A percentile compares a stretch with the other conserved stretches of the same genome.
Conservation (phyloP, 139 green algal species). For the Yamagishiella unicocca region DNA sequence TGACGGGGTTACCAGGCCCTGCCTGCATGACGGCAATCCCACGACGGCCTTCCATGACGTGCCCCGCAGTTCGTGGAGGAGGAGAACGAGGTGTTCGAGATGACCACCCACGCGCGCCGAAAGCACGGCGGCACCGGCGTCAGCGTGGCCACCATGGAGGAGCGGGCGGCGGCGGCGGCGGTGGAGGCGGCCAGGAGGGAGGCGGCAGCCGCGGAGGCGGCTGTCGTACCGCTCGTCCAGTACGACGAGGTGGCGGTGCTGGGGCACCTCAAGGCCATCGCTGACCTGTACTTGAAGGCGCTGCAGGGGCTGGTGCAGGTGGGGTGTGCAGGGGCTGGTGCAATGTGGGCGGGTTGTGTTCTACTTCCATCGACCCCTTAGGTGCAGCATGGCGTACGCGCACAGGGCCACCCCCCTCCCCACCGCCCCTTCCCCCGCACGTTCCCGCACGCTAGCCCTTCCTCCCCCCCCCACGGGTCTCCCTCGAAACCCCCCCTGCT, state of each 20-base stretch:
- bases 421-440: neutral
- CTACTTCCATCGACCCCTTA: neutral
- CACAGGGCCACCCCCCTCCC: too few relatives aligned
- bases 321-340: neutral
- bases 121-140: neutral
- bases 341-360: neutral
- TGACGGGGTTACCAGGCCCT: too few relatives aligned
- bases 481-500: neutral
- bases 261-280: neutral
- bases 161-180: neutral
- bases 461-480: neutral
- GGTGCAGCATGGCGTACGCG: neutral
- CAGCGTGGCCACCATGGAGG: neutral
- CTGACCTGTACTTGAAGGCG: constrained; percentile 23
- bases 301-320: constrained; percentile 34
- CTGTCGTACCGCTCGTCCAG: neutral
- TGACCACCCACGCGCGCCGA: constrained; percentile 8
- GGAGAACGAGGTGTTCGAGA: neutral
- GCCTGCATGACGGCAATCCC: too few relatives aligned
- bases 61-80: constrained; percentile 25
- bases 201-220: neutral
- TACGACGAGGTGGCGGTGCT: neutral
- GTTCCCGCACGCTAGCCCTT: neutral
- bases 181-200: neutral
- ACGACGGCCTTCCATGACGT: too few relatives aligned